Evolutionary conservation across 345 rosid species (phyloP).

Genomic region (Chamaenerion angustifolium): DNA sequence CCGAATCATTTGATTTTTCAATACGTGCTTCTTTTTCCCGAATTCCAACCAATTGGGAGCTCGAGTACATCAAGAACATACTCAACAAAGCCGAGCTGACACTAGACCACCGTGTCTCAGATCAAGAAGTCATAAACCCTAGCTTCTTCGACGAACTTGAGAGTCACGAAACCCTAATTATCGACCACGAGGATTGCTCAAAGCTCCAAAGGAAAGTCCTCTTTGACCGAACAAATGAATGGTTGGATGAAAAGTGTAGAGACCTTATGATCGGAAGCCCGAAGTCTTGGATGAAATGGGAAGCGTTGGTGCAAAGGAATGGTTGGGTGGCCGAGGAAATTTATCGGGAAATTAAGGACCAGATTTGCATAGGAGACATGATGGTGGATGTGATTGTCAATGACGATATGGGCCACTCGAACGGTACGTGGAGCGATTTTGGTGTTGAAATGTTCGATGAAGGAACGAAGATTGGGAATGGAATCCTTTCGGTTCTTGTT

Average conservation of each 20-base stretch:
- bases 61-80: conserved; percentile 35
- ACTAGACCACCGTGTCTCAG: conserved; percentile 29
- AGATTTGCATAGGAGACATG: conserved; percentile 44
- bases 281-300: conserved; percentile 28
- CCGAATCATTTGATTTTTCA: too few relatives aligned
- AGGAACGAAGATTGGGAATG: conserved; percentile 48
- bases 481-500: conserved; percentile 43
- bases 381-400: conserved; percentile 81
- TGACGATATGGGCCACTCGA: conserved; percentile 47
- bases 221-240: conserved; percentile 45
- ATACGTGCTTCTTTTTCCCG: conserved; percentile 9
- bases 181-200: conserved; percentile 20
- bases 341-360: conserved; percentile 32
- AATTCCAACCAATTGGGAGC: conserved; percentile 38
- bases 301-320: conserved; percentile 19
- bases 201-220: conserved; percentile 35
- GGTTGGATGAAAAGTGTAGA: conserved; percentile 23
- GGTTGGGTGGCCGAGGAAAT: conserved; percentile 50
- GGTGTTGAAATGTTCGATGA: conserved; percentile 50
- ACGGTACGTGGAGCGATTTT: conserved; percentile 70
- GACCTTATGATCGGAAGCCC: conserved; percentile 29
- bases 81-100: conserved; percentile 26
- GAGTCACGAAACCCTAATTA: conserved; percentile 9
- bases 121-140: conserved; percentile 23
- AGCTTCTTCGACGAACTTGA: conserved; percentile 41